phyloP scores from a whole-genome alignment of 1,139 yeast genomes.

The Magnusiomyces sp. region DNA sequence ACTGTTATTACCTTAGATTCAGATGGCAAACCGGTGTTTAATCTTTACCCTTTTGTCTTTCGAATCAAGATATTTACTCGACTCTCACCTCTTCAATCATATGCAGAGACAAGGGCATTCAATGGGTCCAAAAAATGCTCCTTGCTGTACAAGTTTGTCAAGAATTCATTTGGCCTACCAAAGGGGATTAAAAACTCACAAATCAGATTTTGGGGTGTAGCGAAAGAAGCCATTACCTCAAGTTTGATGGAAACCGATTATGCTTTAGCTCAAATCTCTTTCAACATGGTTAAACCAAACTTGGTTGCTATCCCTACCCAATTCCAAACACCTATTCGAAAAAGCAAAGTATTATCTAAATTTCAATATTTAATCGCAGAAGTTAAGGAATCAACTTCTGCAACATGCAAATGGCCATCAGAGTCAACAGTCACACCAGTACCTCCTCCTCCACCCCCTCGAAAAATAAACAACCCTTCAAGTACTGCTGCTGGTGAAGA shows the following conservation, averaged over 20 bases:
- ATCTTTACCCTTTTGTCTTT: conserved; percentile 7
- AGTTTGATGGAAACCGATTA: not conserved
- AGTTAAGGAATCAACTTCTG: conserved; percentile 6
- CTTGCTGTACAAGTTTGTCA: not conserved
- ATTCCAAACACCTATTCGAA: too few species aligned
- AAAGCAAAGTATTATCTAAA: not conserved
- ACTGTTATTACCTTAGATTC: conserved; percentile 3
- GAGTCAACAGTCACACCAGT: conserved; percentile 1
- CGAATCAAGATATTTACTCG: conserved; percentile 5
- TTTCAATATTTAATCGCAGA: conserved; percentile 6
- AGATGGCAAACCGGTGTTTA: conserved; percentile 2
- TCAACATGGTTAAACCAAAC: not conserved
- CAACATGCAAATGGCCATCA: conserved; percentile 8
- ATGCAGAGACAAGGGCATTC: not conserved
- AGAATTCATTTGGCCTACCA: not conserved
- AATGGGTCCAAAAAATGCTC: not conserved
- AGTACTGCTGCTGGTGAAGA: too few species aligned
- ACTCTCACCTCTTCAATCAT: not conserved
- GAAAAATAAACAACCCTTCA: too few species aligned
- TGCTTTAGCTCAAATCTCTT: conserved; percentile 1
- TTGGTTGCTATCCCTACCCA: not conserved
- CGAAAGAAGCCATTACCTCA: not conserved
- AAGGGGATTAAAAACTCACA: not conserved
- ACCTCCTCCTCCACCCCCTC: conserved; percentile 2
- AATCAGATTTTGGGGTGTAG: conserved; percentile 1